Base-by-base conservation (phyloP, 129 eudicot species). In the Kitagawia praeruptora region DNA sequence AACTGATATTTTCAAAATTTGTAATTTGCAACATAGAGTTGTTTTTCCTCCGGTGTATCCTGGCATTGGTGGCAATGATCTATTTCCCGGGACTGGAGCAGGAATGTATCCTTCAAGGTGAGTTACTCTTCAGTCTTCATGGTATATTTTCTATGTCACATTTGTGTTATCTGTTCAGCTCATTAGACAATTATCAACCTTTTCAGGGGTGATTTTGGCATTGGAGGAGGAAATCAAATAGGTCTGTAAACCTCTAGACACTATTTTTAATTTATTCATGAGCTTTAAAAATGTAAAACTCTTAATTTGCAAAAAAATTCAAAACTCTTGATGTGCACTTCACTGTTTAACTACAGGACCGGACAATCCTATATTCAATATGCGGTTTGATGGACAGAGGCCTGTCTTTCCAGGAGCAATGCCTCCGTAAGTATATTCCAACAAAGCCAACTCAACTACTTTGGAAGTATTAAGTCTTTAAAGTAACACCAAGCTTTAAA, bases 71-170 rank as follows among this genome's bases (percentile, higher is more conserved):
- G 83, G 89, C 46, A 87, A 86, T 84, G 97, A 93, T 84, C 88
- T 89, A 79, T 83, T 82, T 66, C 98, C 98, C 47, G 90, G 86
- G 53, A 75, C 90, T 12, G 91, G 88, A 49, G 96, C 98, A 69
- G 98, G 97, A 87, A 77, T 89, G 84, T 91, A 86, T 78, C 98
- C 98, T 9, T 28, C 89, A 44, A 89, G 91, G 92, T 87, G 79
- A 74, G 51, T 44, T 28, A 16, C 37, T 63, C 75, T 75, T 40
- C 25, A 16, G n/a, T 63, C 75, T 75, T 40, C 25, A 13, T 44
- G 11, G 48, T 4, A 48, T 64, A 19, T 41, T 75, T 70, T 70
- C 21, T 38, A 6, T 70, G 5, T 78, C 34, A 31, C 34, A 31
- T 31, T 31, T 31, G 1, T 78, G 48, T 11, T 74, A 74, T 5